phyloP scores from a whole-genome alignment of 1,284 basidiomycete genomes.

The Fistulinella cinereoalba region DNA sequence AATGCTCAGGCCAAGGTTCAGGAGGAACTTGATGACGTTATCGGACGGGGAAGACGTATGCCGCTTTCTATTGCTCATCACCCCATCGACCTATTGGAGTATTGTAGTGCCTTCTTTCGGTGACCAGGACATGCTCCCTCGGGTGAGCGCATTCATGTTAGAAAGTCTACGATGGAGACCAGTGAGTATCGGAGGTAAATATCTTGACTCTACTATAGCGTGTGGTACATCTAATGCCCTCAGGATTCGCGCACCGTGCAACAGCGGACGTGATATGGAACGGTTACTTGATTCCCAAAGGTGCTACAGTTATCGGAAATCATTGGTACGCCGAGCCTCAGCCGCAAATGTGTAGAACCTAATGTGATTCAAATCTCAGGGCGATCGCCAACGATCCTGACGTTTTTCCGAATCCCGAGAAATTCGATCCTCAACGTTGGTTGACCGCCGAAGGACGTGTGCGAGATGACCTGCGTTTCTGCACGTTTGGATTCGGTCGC shows the following conservation, averaged over 20 bases:
- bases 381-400: conserved; percentile 54
- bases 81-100: neutral
- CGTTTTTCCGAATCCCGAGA: conserved; percentile 57
- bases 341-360: too few species aligned
- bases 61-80: neutral
- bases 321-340: conserved; percentile 44
- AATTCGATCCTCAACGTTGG: conserved; percentile 60
- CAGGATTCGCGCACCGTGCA: conserved; percentile 52
- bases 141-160: conserved; percentile 30
- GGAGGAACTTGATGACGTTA: conserved; percentile 40
- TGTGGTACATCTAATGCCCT: conserved; percentile 6
- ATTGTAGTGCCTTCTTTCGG: conserved; percentile 20
- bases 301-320: conserved; percentile 55
- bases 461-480: conserved; percentile 49
- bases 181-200: conserved; percentile 21
- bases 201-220: neutral
- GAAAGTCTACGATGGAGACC: conserved; percentile 34
- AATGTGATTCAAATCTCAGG: conserved; percentile 28
- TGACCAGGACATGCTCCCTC: conserved; percentile 22
- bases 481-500: conserved; percentile 60
- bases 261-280: conserved; percentile 59
- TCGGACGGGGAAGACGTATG: conserved; percentile 37
- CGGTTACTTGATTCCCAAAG: conserved; percentile 55
- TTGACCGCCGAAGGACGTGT: conserved; percentile 47
- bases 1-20: conserved; percentile 41